phyloP scores from a whole-genome alignment of 179 eudicot genomes.

The Camellia oleifera region DNA sequence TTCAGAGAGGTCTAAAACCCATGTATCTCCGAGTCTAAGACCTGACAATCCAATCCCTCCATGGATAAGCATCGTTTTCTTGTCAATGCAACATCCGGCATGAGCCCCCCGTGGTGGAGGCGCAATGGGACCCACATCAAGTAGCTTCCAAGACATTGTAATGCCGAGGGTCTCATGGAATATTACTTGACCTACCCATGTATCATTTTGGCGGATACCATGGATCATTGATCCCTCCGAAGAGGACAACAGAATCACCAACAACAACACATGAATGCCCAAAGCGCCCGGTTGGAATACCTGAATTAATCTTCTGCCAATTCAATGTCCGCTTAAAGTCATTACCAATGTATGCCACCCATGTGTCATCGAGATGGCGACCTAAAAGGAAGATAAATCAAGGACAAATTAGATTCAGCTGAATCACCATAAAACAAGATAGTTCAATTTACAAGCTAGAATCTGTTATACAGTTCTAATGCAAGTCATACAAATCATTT shows the following conservation, averaged over 20 bases:
- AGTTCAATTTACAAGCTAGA: background rate
- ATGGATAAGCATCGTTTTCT: slow-evolving; percentile 69
- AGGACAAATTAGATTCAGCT: background rate
- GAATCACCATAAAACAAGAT: background rate
- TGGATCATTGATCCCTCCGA: slow-evolving; percentile 95
- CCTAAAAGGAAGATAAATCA: slow-evolving; percentile 46
- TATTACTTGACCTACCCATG: slow-evolving; percentile 70
- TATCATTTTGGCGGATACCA: slow-evolving; percentile 88
- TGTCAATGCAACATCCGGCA: slow-evolving; percentile 79
- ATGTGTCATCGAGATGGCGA: slow-evolving; percentile 97
- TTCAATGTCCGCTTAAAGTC: slow-evolving; percentile 42
- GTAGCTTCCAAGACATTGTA: slow-evolving; percentile 64
- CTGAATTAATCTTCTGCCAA: slow-evolving; percentile 77
- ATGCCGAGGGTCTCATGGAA: slow-evolving; percentile 37
- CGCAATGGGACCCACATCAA: slow-evolving; percentile 57
- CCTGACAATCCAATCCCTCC: slow-evolving; percentile 89
- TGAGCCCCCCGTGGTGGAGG: slow-evolving; percentile 99
- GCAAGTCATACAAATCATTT: background rate
- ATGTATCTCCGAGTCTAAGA: slow-evolving; percentile 75
- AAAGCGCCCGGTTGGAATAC: slow-evolving; percentile 89
- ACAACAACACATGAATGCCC: slow-evolving; percentile 83
- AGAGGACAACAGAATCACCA: slow-evolving; percentile 61
- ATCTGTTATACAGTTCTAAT: background rate
- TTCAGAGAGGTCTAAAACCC: slow-evolving; percentile 85
- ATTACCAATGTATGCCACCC: slow-evolving; percentile 68